Evolutionary conservation across 306 rosid species (phyloP), one percentile per base, ranked within the genome.

Genomic region (Prinsepia uniflora): DNA sequence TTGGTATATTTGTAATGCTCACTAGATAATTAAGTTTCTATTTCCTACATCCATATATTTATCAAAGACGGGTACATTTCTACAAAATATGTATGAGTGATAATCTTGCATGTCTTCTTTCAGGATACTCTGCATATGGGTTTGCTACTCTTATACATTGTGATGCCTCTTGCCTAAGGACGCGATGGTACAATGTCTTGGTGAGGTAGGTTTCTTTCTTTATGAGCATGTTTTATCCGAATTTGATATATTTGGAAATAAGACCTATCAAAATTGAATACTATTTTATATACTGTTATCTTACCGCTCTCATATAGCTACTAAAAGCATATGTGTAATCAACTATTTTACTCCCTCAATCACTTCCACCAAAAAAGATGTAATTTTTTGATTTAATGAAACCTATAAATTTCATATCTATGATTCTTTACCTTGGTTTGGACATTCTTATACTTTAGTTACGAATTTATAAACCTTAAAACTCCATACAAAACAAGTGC

Each of bases 61-160:
- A 55, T 20, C 10, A 9, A 39, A 36, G 34, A 42, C 14, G 40
- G 42, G 22, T 70, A 10, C 12, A 14, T 8, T 8, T 70, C 41
- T 6, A 13, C 18, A 53, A 19, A 24, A 14, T 15, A 42, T 43
- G 22, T 69, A 55, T 20, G 54, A 67, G 30, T 54, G 43, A 50
- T 71, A 72, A 71, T 76, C 7, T 72, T 72, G 75, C 84, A 94
- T 96, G 99, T 68, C 86, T 94, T 79, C 89, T 94, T 79, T 87
- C 97, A 46, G 99, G 99, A 79, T 94, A 97, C 86, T 94, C 99
- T 73, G 97, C 99, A 14, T 96, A 97, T 64, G 97, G 97, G 15
- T 86, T 94, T 87, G 97, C 99, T 13, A 79, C 91, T 76, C 97
- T 94, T 74, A 79, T 94, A 80, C 97, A 94, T 70, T 94, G 99